Percentiles rank a stretch among this genome's conserved stretches.
These are phyloP conservation scores for Glomus cerebriforme DNA, from an alignment of 192 early-diverging fungal species.

Conservation along the genomic window DNA sequence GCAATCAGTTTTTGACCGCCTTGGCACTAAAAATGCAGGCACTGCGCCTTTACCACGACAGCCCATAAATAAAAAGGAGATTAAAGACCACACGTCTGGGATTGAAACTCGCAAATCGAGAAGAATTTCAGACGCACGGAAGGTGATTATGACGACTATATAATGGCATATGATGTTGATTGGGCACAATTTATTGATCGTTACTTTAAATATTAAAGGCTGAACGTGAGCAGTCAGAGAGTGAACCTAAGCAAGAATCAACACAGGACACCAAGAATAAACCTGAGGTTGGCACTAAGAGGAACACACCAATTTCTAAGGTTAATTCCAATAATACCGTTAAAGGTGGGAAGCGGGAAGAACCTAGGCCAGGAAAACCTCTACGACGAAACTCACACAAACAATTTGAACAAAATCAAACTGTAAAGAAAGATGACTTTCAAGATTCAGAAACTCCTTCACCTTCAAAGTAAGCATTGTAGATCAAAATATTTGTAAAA, in stretches of 20 bases:
- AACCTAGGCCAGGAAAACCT: neutral
- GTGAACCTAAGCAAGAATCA: neutral
- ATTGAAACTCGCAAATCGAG: neutral
- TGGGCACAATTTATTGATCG: neutral
- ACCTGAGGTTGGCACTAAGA: neutral
- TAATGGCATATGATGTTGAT: neutral
- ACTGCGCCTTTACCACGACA: neutral
- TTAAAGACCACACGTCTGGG: neutral
- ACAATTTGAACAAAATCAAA: neutral
- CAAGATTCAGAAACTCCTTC: neutral
- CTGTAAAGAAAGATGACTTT: neutral
- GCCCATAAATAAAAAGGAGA: conserved; percentile 2
- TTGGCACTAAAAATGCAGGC: conserved; percentile 16
- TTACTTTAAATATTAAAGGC: conserved; percentile 1
- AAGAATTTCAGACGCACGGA: conserved; percentile 10
- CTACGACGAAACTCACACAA: neutral
- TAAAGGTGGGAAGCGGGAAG: neutral
- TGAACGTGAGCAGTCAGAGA: conserved; percentile 12
- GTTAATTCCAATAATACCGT: neutral
- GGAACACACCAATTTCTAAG: neutral
- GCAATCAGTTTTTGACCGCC: conserved; percentile 27
- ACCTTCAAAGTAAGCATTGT: neutral
- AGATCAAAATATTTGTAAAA: too few relatives aligned
- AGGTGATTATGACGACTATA: neutral
- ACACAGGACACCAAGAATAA: neutral